Evolutionary conservation across 192 early-diverging fungal genomes (phyloP), one percentile per base, ranked within the genome.

Genomic region (Coemansia sp.): DNA sequence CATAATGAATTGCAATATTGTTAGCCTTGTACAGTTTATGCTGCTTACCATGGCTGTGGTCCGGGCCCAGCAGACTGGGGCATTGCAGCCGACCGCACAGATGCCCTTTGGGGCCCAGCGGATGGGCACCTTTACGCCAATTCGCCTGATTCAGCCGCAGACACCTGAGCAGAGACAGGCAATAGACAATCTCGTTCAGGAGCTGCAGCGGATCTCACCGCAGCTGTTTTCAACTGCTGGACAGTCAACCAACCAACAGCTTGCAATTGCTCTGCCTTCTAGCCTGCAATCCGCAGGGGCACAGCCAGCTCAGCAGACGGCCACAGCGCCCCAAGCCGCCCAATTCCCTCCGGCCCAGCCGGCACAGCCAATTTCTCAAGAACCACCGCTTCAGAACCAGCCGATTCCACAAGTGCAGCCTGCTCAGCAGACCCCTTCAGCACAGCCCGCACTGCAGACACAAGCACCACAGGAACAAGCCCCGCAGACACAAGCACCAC

Each of bases 131-230:
- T 66, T 72, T 42, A 63, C 72, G n/a, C 72, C 72, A 12, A 64
- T 74, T 49, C 60, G 72, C 6, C 49, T 74, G 12, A 74, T 74
- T 39, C 72, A 74, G 54, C 40, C 72, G 3, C 72, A 74, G 31
- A 66, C 62, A 2, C 49, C 61, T 13, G 72, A 74, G 31, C 72
- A 74, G 50, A 57, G 67, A 36, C 65, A 62, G 39, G 65, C 72
- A 15, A 75, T 75, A 30, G 65, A 75, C 28, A 75, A 55, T 12
- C 50, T 75, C 5, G 61, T 75, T 3, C 65, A 75, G 12, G 72
- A 75, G 61, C 61, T 75, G n/a, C 61, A 67, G 40, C 59, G 48
- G 20, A 20, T 57, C 10, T 60, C 72, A 3, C 72, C 72, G 8
- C 61, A 75, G 57, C 47, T 75, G 50, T 75, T 75, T 23, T 49